phyloP scores from a whole-genome alignment of 2,329 filamentous ascomycete species.

The Cadophora sp. region DNA sequence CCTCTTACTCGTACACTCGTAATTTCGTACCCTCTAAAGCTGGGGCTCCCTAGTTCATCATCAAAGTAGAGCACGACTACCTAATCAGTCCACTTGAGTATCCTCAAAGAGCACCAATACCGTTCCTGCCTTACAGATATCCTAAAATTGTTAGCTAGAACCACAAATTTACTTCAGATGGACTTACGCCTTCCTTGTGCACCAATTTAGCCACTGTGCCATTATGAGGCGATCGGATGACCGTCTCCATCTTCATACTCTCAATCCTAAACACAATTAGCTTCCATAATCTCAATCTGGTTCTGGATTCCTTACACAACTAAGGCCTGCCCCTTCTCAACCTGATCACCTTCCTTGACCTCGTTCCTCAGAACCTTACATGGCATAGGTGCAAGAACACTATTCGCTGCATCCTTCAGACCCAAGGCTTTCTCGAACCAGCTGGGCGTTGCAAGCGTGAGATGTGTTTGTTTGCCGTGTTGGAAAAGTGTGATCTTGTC shows the following conservation, averaged over 20 bases:
- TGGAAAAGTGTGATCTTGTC: constrained; percentile 80
- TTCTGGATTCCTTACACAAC: constrained; percentile 70
- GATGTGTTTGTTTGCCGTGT: constrained; percentile 64
- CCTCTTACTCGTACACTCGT: not conserved
- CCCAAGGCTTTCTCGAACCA: constrained; percentile 93
- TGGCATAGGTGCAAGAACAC: constrained; percentile 92
- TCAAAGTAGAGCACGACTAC: not conserved
- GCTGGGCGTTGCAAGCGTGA: constrained; percentile 65
- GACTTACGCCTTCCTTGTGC: constrained; percentile 75
- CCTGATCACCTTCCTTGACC: constrained; percentile 79
- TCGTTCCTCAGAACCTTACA: constrained; percentile 95
- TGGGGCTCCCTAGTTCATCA: too few relatives aligned
- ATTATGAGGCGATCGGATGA: constrained; percentile 78
- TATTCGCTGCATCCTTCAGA: constrained; percentile 79
- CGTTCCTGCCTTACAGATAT: constrained; percentile 80
- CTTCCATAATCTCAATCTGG: constrained; percentile 36
- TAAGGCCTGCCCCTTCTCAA: constrained; percentile 84
- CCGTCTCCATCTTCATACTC: constrained; percentile 91
- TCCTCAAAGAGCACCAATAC: constrained; percentile 76
- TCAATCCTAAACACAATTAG: constrained; percentile 63
- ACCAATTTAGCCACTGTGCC: constrained; percentile 76
- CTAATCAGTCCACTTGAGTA: constrained; percentile 12
- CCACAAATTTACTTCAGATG: constrained; percentile 19
- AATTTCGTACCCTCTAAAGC: not conserved
- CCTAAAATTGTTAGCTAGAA: constrained; percentile 52